These are phyloP conservation scores for Backusella circina DNA, from an alignment of 192 early-diverging fungal genomes.

Conservation along the genomic window DNA sequence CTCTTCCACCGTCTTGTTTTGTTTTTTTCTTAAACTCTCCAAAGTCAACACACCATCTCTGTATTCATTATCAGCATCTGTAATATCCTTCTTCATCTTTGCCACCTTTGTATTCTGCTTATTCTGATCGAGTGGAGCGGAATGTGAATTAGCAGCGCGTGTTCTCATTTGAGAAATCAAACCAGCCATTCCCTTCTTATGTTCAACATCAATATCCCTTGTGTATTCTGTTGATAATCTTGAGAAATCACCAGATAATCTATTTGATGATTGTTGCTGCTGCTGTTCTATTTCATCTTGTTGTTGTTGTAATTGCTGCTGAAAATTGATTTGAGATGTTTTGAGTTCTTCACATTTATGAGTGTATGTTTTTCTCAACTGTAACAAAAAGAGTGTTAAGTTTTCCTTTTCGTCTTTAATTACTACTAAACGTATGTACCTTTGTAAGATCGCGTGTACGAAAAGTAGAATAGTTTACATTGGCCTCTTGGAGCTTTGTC, in stretches of 20 bases:
- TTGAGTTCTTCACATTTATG: conserved; percentile 26
- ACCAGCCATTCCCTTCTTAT: conserved; percentile 22
- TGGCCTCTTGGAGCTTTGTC: conserved; percentile 7
- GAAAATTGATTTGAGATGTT: background rate
- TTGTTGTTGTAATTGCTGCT: background rate
- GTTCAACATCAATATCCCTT: conserved; percentile 15
- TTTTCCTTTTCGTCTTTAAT: background rate
- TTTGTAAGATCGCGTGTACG: conserved; percentile 25
- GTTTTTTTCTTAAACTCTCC: conserved; percentile 25
- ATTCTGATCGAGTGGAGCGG: conserved; percentile 15
- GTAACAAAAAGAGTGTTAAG: background rate
- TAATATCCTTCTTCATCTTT: conserved; percentile 40
- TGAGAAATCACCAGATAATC: background rate
- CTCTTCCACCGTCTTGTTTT: background rate
- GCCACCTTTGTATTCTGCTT: conserved; percentile 33
- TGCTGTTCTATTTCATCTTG: background rate
- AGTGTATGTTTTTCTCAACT: conserved; percentile 28
- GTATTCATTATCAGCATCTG: conserved; percentile 30
- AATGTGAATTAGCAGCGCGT: conserved; percentile 9
- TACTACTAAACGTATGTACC: conserved; percentile 9
- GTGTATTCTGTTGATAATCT: background rate
- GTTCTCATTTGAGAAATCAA: conserved; percentile 32
- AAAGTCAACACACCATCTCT: conserved; percentile 23
- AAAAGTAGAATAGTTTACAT: conserved; percentile 20
- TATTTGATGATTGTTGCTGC: background rate